phyloP scores from a whole-genome alignment of 2,329 filamentous ascomycete genomes.

The Cryoendolithus antarcticus region DNA sequence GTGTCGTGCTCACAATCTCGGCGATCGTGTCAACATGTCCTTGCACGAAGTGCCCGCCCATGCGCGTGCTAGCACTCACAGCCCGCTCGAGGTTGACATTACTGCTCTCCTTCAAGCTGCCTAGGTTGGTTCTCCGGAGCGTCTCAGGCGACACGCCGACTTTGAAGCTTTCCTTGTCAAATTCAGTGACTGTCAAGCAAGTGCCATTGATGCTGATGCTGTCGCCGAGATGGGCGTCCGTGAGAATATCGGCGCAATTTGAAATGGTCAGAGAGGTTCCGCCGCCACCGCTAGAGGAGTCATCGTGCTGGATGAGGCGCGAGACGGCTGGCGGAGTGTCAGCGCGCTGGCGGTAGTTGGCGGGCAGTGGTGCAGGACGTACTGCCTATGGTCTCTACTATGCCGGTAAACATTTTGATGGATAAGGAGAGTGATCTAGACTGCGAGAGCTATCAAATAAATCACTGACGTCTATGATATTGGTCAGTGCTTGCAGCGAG shows the following conservation, averaged over 20 bases:
- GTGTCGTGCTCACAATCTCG: conserved; percentile 55
- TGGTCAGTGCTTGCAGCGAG: too few relatives aligned
- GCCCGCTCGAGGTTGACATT: conserved; percentile 88
- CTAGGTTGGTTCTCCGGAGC: conserved; percentile 89
- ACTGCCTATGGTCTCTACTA: conserved; percentile 90
- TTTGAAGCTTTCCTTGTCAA: conserved; percentile 57
- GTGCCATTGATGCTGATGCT: conserved; percentile 93
- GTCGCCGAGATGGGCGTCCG: conserved; percentile 76
- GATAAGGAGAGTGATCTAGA: too few relatives aligned
- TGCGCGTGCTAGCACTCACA: conserved; percentile 78
- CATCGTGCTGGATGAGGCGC: conserved; percentile 66
- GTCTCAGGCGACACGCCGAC: conserved; percentile 94
- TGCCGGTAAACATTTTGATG: conserved; percentile 63
- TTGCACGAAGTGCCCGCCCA: conserved; percentile 97
- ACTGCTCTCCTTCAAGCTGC: conserved; percentile 51
- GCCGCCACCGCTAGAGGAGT: conserved; percentile 55
- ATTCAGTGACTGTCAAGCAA: conserved; percentile 81
- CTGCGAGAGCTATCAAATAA: too few relatives aligned
- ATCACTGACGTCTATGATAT: too few relatives aligned
- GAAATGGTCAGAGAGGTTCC: conserved; percentile 85
- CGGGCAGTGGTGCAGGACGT: conserved; percentile 26
- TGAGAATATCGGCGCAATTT: conserved; percentile 61
- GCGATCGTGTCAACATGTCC: conserved; percentile 92
- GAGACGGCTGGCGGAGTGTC: conserved; percentile 55
- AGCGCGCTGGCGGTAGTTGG: conserved; percentile 23